Evolutionary conservation across 2,329 filamentous ascomycete genomes (phyloP).

Genomic region (Diaporthe destruens): DNA sequence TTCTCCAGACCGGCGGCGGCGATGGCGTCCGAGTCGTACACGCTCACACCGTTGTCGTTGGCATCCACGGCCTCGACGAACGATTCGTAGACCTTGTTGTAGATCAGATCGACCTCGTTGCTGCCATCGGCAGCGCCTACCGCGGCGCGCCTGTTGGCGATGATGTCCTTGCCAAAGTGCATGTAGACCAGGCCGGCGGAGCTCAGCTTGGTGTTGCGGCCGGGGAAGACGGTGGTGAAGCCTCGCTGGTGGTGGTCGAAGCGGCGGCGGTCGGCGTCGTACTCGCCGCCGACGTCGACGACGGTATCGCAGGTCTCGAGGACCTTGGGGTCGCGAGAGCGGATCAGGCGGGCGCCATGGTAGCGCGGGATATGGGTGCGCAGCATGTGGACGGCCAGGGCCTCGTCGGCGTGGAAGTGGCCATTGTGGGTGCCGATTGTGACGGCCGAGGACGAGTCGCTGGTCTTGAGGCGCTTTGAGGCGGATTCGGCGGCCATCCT

Average conservation of each 20-base stretch:
- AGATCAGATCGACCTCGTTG: constrained; percentile 78
- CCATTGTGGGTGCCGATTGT: constrained; percentile 96
- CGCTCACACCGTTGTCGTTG: constrained; percentile 94
- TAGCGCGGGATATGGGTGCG: constrained; percentile 85
- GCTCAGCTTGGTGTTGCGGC: constrained; percentile 87
- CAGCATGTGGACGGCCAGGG: constrained; percentile 95
- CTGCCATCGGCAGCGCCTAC: constrained; percentile 63
- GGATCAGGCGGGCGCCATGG: constrained; percentile 77
- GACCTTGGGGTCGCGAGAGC: constrained; percentile 85
- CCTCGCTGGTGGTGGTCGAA: constrained; percentile 98
- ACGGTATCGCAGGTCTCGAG: constrained; percentile 91
- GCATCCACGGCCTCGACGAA: constrained; percentile 97
- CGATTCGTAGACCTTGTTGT: constrained; percentile 89
- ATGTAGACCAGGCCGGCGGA: constrained; percentile 95
- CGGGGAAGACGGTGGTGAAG: constrained; percentile 88
- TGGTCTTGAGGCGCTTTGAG: constrained; percentile 87
- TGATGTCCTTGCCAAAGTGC: constrained; percentile 90
- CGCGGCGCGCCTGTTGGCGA: constrained; percentile 72
- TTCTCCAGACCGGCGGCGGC: constrained; percentile 80
- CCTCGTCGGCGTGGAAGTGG: constrained; percentile 99
- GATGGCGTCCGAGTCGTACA: constrained; percentile 80
- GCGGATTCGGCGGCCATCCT: constrained; percentile 75
- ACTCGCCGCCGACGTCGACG: constrained; percentile 97
- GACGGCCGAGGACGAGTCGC: constrained; percentile 61
- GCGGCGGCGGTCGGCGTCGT: constrained; percentile 80